phyloP scores from a whole-genome alignment of 192 early-diverging fungal species.

The Bifiguratus adelaidae region DNA sequence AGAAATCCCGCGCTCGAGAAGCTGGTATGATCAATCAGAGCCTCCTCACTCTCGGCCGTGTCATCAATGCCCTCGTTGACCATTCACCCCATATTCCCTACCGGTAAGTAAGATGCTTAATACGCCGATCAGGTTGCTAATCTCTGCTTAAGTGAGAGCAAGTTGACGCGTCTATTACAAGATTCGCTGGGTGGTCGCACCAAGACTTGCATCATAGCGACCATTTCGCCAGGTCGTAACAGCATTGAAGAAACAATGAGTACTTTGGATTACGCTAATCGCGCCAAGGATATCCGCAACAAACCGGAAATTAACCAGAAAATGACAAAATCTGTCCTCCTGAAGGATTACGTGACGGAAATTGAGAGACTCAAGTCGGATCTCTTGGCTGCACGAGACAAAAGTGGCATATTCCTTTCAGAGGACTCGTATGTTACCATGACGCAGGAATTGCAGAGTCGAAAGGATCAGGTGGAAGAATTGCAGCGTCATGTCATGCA shows the following conservation, averaged over 20 bases:
- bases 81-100: slow-evolving; percentile 57
- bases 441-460: slow-evolving; percentile 31
- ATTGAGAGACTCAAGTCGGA: slow-evolving; percentile 77
- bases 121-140: neutral
- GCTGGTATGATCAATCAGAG: slow-evolving; percentile 87
- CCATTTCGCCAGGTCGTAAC: slow-evolving; percentile 66
- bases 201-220: slow-evolving; percentile 94
- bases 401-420: slow-evolving; percentile 73
- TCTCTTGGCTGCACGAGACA: slow-evolving; percentile 69
- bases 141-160: slow-evolving; percentile 47
- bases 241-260: slow-evolving; percentile 60
- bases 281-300: slow-evolving; percentile 72
- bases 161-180: slow-evolving; percentile 81
- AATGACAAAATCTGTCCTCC: slow-evolving; percentile 73
- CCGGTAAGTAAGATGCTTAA: slow-evolving; percentile 15
- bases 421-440: slow-evolving; percentile 47
- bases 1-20: slow-evolving; percentile 71
- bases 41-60: slow-evolving; percentile 57
- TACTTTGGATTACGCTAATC: slow-evolving; percentile 69
- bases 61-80: slow-evolving; percentile 56
- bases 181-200: slow-evolving; percentile 87
- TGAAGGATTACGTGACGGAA: slow-evolving; percentile 68
- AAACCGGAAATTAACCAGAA: slow-evolving; percentile 64
- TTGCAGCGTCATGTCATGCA: slow-evolving; percentile 15
- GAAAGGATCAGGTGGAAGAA: slow-evolving; percentile 30